phyloP scores from a whole-genome alignment of 2,329 filamentous ascomycete genomes.

The Gnomoniopsis sp. region DNA sequence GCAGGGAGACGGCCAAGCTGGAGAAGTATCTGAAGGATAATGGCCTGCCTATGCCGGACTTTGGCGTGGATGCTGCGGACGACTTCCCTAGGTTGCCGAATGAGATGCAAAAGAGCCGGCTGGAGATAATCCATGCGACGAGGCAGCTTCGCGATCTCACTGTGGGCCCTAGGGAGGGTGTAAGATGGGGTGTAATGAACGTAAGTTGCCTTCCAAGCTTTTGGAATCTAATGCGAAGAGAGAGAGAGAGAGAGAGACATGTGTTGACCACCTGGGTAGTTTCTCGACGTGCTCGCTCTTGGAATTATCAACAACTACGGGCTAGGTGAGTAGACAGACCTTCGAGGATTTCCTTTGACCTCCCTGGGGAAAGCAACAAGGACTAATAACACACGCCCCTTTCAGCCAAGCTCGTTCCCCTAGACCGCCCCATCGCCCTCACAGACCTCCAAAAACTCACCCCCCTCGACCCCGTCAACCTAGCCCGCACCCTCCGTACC shows the following conservation, averaged over 20 bases:
- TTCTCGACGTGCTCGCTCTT: conserved; percentile 47
- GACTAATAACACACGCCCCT: background rate
- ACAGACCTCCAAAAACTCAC: conserved; percentile 43
- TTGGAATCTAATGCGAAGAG: background rate
- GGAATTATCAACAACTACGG: conserved; percentile 48
- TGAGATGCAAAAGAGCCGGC: conserved; percentile 41
- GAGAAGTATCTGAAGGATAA: conserved; percentile 44
- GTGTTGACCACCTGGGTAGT: conserved; percentile 30
- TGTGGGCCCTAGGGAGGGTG: conserved; percentile 46
- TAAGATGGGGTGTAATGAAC: conserved; percentile 51
- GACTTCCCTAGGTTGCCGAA: conserved; percentile 47
- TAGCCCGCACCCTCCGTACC: conserved; percentile 50
- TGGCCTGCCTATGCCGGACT: conserved; percentile 38
- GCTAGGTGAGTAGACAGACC: conserved; percentile 44
- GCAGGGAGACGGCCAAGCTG: conserved; percentile 45
- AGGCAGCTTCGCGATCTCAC: conserved; percentile 45
- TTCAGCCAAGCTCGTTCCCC: conserved; percentile 48
- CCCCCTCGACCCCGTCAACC: conserved; percentile 44
- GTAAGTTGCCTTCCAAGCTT: conserved; percentile 32
- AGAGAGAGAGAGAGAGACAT: background rate
- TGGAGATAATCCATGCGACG: conserved; percentile 46
- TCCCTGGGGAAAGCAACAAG: background rate
- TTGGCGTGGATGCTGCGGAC: conserved; percentile 39
- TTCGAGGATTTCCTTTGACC: conserved; percentile 17
- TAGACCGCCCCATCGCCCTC: conserved; percentile 41